Evolutionary conservation across 2,329 filamentous ascomycete species (phyloP), one percentile per base, ranked within the genome.

Genomic region (Ilyonectria robusta): DNA sequence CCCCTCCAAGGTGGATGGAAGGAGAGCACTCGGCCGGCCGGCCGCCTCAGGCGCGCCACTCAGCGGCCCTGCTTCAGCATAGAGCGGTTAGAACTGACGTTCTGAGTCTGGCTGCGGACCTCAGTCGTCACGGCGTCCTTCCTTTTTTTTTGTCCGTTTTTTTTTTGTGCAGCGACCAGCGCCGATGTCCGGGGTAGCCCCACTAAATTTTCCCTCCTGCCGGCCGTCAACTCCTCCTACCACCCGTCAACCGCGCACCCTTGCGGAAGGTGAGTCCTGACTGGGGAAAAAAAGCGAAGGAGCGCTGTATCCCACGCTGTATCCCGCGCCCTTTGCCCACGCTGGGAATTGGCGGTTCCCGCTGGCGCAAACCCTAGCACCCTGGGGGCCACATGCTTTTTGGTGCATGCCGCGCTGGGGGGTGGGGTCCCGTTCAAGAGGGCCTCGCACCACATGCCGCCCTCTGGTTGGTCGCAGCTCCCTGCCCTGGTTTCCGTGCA

Each of bases 131-230:
- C 35, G 33, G 48, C 19, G 17, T 47, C 42, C 47, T 57, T 63
- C 59, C 19, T 59, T 46, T 58, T 53, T 47, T 48, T 26, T 53
- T 53, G 35, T 35, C 23, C 23, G 23, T 59, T 46, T 58, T 53
- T 53, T 47, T 48, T 26, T 53, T 53, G 35, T 35, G 47, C 55
- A 35, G 35, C 56, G 62, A 59, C 42, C 64, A 64, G 55, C 71
- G 71, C 74, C 74, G 73, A 74, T 76, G 73, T 76, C 74, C 74
- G 74, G 74, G 74, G 74, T 76, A 76, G 66, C 66, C 64, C 73
- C 74, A 74, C 74, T 65, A 65, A 51, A 65, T 44, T 59, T 65
- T 57, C 55, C 19, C 37, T 51, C 40, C 19, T 26, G 13, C 37
- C 58, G 19, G 53, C 19, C 56, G 21, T 54, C 42, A 48, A 44